Evolutionary conservation across 2,329 filamentous ascomycete species (phyloP), one percentile per base, ranked within the genome.

Genomic region (Diaporthe velutina): DNA sequence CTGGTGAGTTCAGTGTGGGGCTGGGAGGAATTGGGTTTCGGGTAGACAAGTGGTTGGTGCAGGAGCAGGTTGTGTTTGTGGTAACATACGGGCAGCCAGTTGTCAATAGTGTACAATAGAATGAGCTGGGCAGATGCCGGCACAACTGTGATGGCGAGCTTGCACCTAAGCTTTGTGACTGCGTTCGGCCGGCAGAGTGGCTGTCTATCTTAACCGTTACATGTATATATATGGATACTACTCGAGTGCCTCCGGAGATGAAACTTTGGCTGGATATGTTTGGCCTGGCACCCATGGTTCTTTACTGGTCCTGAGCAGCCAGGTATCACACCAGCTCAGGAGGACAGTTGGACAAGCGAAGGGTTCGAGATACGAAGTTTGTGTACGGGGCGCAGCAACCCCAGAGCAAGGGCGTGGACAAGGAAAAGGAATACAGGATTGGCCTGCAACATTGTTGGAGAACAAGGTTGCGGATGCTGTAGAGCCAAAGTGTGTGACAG

Each of bases 71-170:
- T 45, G 45, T 54, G 48, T 55, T 40, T 55, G 67, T 52, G 68
- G 57, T 70, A 74, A 60, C 72, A 76, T 74, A 42, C 38, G 54
- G 68, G 52, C 48, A 57, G 52, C 68, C 48, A 72, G 55, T 74
- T 74, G 74, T 76, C 68, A 76, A 74, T 72, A 72, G 72, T 76
- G 73, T 74, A 76, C 58, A 76, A 74, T 74, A 76, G 73, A 70
- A 54, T 40, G 45, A 54, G 64, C 64, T 68, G 64, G 17, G 48
- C 45, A 52, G 22, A 13, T 54, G 64, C 45, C 48, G 45, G 48
- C 50, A 19, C 33, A 40, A 17, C n/a, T 38, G 64, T 30, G 64
- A 68, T 30, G 48, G 48, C 15, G 50, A 68, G 33, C 64, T 54
- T 54, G 30, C 5, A 28, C 40, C 30, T 25, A 22, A n/a, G 30